Evolutionary conservation across 768 basidiomycete genomes (phyloP), one percentile per base, ranked within the genome.

Genomic region (Sporobolomyces pararoseus): DNA sequence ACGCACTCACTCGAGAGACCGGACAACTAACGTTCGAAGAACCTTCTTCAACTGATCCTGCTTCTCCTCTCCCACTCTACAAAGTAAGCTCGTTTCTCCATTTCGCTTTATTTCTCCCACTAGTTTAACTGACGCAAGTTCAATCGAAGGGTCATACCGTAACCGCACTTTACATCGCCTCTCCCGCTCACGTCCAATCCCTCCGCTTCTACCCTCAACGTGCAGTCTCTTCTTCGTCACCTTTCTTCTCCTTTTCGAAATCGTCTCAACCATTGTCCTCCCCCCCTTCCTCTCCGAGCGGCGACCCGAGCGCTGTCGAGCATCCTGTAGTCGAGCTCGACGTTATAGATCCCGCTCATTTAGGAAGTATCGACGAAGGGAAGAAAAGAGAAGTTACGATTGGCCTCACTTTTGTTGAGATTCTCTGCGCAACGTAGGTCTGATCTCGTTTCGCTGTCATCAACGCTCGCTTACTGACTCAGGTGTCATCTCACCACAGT

Each of bases 261-360:
- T 14, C 21, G 5, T 4, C 13, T 3, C 4, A 21, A 23, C 39
- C 57, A 17, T 21, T 57, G 13, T 47, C 42, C 12, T 59, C 62
- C 6, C 37, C 62, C 25, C n/a, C 31, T 13, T 12, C 19, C 21
- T 50, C 60, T 19, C 60, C 60, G 9, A 46, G 25, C 9, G 27
- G 7, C 62, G 25, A 49, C 34, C n/a, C 60, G 27, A 9, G 19
- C 1, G 29, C 25, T 9, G 7, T 57, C 7, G 27, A 31, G 10
- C 53, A 46, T 47, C 61, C 67, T 4, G 47, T 63, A 53, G 61
- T 68, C n/a, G 67, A 68, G 54, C 27, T 68, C 47, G 67, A 68
- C 49, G 35, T 63, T 7, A n/a, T 27, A 13, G 51, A 47, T 47
- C 47, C 37, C 12, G 12, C 49, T 16, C 25, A 42, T 7, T 21